These are phyloP conservation scores for Zelopaecilomyces penicillatus DNA, from an alignment of 2,329 filamentous ascomycete genomes.

Conservation along the genomic window DNA sequence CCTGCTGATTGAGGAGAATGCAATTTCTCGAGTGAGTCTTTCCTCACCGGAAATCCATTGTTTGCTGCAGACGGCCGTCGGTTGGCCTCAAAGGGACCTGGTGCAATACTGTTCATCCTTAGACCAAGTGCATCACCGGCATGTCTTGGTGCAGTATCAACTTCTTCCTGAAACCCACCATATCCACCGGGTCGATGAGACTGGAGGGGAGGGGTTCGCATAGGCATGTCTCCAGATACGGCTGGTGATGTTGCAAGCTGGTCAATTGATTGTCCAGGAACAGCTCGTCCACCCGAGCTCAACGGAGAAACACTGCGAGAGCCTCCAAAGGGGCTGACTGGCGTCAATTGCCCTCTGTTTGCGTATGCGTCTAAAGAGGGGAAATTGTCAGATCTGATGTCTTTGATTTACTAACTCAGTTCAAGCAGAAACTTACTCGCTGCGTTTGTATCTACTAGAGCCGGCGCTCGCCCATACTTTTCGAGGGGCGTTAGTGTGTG, in stretches of 20 bases:
- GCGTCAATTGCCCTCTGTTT: constrained; percentile 52
- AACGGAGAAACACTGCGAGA: constrained; percentile 57
- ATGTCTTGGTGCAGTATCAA: not conserved
- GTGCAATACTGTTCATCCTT: constrained; percentile 57
- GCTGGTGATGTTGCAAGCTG: constrained; percentile 30
- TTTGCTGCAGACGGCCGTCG: constrained; percentile 25
- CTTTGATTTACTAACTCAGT: too few relatives aligned
- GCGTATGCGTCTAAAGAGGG: constrained; percentile 31
- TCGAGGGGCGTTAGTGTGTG: constrained; percentile 19
- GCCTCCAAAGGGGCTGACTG: constrained; percentile 51
- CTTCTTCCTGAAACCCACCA: constrained; percentile 32
- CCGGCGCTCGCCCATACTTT: constrained; percentile 34
- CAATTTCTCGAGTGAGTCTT: constrained; percentile 18
- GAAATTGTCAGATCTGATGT: too few relatives aligned
- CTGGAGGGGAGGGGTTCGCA: constrained; percentile 28
- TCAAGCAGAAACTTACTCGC: constrained; percentile 37
- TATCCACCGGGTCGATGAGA: constrained; percentile 38
- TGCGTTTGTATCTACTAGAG: constrained; percentile 42
- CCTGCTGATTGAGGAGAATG: constrained; percentile 4
- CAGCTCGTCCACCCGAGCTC: constrained; percentile 40
- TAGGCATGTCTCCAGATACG: constrained; percentile 25
- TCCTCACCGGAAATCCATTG: constrained; percentile 26
- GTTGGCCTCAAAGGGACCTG: constrained; percentile 54
- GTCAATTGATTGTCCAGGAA: constrained; percentile 34
- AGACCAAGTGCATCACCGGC: constrained; percentile 36